Percentiles rank a stretch among this genome's conserved stretches.
phyloP scores from a whole-genome alignment of 345 rosid species.

The Sisymbrium altissimum region DNA sequence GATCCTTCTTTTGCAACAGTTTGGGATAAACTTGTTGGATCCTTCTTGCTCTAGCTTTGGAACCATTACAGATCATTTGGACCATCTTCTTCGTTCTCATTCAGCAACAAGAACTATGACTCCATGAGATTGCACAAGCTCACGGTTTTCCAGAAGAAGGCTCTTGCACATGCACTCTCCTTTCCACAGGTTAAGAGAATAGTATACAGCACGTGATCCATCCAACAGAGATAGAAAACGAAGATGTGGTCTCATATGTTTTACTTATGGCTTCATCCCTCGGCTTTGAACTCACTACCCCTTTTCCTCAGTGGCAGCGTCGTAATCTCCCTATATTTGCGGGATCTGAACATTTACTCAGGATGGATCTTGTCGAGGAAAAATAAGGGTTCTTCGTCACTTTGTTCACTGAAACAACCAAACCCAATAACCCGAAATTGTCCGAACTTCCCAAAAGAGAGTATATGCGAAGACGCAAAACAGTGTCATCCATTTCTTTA shows the following conservation, averaged over 20 bases:
- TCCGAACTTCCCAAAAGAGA: slow-evolving; percentile 5
- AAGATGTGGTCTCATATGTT: slow-evolving; percentile 70
- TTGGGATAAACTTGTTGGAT: slow-evolving; percentile 77
- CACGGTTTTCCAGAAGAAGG: slow-evolving; percentile 81
- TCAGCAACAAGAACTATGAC: slow-evolving; percentile 33
- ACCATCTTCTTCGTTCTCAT: slow-evolving; percentile 86
- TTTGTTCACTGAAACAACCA: slow-evolving; percentile 41
- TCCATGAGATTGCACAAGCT: slow-evolving; percentile 63
- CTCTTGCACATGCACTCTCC: slow-evolving; percentile 73
- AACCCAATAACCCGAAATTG: background rate
- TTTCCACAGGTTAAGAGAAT: slow-evolving; percentile 42
- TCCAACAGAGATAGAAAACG: slow-evolving; percentile 82
- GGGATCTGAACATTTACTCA: slow-evolving; percentile 43
- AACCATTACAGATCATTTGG: slow-evolving; percentile 71
- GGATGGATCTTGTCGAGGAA: slow-evolving; percentile 43
- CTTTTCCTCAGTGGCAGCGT: slow-evolving; percentile 69
- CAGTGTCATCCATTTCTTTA: slow-evolving; percentile 19
- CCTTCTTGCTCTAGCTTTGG: slow-evolving; percentile 99
- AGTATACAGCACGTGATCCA: slow-evolving; percentile 91
- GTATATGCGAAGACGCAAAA: background rate
- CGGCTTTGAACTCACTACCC: slow-evolving; percentile 60
- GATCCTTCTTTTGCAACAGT: slow-evolving; percentile 57
- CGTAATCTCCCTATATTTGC: slow-evolving; percentile 71
- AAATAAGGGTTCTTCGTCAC: slow-evolving; percentile 90
- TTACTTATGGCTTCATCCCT: slow-evolving; percentile 39